These are phyloP conservation scores for Botrytis tulipae DNA, from an alignment of 2,329 filamentous ascomycete species.

Conservation along the genomic window DNA sequence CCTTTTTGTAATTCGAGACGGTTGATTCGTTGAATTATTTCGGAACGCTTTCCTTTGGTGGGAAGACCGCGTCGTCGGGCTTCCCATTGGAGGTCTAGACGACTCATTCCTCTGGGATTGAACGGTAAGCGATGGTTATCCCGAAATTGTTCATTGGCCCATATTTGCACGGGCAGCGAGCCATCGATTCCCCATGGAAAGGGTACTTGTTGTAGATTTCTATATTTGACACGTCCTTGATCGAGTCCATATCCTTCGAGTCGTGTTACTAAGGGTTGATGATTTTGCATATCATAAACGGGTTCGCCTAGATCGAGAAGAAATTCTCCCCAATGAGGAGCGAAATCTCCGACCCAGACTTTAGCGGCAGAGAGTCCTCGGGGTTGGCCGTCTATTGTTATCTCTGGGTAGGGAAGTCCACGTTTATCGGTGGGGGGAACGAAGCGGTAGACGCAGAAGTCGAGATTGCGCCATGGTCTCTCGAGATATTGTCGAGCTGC, in stretches of 20 bases:
- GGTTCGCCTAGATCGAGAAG: constrained; percentile 18
- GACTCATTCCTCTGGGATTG: constrained; percentile 1
- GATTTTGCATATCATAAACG: constrained; percentile 3
- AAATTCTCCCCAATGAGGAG: neutral
- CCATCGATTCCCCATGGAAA: constrained; percentile 18
- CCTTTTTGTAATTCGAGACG: neutral
- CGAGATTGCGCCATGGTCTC: constrained; percentile 4
- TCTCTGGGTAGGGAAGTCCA: neutral
- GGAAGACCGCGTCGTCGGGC: neutral
- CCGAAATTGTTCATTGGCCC: neutral
- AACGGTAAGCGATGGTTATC: neutral
- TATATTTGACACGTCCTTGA: constrained; percentile 4
- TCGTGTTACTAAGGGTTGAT: neutral
- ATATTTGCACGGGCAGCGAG: neutral
- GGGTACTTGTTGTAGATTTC: neutral
- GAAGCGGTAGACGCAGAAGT: constrained; percentile 14
- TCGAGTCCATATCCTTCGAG: neutral
- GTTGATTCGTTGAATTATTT: neutral
- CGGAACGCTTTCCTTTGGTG: neutral
- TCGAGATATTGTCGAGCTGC: neutral
- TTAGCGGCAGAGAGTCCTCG: neutral
- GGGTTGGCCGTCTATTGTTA: neutral
- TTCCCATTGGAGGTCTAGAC: constrained; percentile 12
- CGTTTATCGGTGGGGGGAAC: constrained; percentile 8
- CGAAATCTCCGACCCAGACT: constrained; percentile 5